Evolutionary conservation across 768 basidiomycete species (phyloP).

Genomic region (Dioszegia hungarica): DNA sequence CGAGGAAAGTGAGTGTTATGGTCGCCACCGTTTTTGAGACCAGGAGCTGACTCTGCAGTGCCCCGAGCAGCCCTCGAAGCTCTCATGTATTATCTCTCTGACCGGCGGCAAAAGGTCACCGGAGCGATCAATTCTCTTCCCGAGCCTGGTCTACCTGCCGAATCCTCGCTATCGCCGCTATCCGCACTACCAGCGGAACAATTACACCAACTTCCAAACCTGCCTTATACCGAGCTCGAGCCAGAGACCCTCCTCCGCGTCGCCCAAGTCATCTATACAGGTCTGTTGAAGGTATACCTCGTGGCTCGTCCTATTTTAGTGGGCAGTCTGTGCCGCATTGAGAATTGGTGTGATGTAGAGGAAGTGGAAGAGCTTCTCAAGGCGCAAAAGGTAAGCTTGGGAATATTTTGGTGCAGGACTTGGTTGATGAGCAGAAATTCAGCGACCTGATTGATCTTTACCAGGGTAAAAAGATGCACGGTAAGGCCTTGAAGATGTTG

Average conservation of each 20-base stretch:
- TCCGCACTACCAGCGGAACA: slow-evolving; percentile 55
- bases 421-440: slow-evolving; percentile 62
- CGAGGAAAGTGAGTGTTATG: slow-evolving; percentile 39
- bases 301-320: slow-evolving; percentile 74
- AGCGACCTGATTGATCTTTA: slow-evolving; percentile 86
- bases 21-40: no score
- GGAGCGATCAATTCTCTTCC: slow-evolving; percentile 68
- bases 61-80: slow-evolving; percentile 64
- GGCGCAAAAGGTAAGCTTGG: slow-evolving; percentile 62
- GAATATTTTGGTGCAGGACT: not conserved
- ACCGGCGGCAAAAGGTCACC: slow-evolving; percentile 77
- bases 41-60: no score
- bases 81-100: slow-evolving; percentile 78
- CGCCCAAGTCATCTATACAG: slow-evolving; percentile 92
- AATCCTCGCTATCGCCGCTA: slow-evolving; percentile 64
- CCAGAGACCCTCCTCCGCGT: slow-evolving; percentile 81
- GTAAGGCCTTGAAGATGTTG: slow-evolving; percentile 76
- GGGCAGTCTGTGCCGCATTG: slow-evolving; percentile 77
- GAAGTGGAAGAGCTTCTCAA: slow-evolving; percentile 85
- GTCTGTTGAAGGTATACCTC: slow-evolving; percentile 86
- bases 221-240: slow-evolving; percentile 64
- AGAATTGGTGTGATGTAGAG: slow-evolving; percentile 96
- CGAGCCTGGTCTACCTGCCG: slow-evolving; percentile 61
- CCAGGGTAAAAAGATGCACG: slow-evolving; percentile 92
- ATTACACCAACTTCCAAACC: slow-evolving; percentile 65